Conservation (phyloP, 495 filamentous ascomycete species). For the Choiromyces venosus region DNA sequence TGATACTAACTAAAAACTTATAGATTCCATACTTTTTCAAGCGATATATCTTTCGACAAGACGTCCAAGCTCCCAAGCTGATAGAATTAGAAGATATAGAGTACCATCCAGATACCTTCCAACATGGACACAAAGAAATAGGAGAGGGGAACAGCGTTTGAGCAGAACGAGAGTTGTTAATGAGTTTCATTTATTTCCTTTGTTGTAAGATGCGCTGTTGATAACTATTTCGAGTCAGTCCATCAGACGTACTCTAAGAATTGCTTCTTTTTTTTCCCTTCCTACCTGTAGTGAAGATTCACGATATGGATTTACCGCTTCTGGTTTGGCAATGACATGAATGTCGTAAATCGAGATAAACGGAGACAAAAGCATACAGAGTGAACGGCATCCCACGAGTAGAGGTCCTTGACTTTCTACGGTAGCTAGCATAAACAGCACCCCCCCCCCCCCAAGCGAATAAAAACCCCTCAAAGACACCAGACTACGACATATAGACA, state of each 20-base stretch:
- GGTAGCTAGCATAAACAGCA: too few species aligned
- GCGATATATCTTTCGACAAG: slow-evolving; percentile 46
- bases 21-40: slow-evolving; percentile 51
- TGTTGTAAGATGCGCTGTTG: not conserved
- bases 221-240: not conserved
- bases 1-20: not conserved
- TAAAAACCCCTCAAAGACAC: too few species aligned
- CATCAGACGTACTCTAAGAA: not conserved
- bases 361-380: too few species aligned
- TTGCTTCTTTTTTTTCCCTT: not conserved
- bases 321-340: not conserved
- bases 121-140: not conserved
- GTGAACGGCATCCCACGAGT: too few species aligned
- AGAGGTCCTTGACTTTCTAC: too few species aligned
- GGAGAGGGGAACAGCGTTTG: slow-evolving; percentile 23
- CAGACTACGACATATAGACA: too few species aligned
- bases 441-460: too few species aligned
- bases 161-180: not conserved
- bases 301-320: not conserved
- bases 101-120: slow-evolving; percentile 24
- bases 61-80: slow-evolving; percentile 43
- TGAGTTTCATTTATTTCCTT: not conserved
- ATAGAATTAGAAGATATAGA: slow-evolving; percentile 29
- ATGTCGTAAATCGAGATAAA: too few species aligned
- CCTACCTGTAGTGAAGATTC: not conserved